These are phyloP conservation scores for Liquidambar formosana DNA, from an alignment of 164 flowering plant genomes.

Conservation along the genomic window DNA sequence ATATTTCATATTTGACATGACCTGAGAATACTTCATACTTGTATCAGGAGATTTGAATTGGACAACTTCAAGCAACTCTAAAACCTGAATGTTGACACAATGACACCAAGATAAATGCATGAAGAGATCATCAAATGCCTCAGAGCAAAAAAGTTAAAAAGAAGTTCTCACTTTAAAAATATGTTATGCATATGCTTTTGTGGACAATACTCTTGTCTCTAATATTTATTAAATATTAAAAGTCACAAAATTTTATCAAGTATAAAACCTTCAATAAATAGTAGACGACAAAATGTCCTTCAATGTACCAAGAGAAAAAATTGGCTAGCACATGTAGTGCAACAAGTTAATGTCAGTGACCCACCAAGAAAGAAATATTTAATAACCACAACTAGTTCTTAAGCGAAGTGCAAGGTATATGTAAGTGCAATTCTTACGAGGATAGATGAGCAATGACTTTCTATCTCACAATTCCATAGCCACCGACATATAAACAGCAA, in stretches of 20 bases:
- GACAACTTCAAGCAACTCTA: constrained; percentile 86
- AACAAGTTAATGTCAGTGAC: background rate
- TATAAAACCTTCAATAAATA: background rate
- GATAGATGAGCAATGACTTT: background rate
- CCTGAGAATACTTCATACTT: constrained; percentile 57
- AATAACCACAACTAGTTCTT: background rate
- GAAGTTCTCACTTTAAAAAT: background rate
- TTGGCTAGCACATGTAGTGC: background rate
- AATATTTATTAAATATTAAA: background rate
- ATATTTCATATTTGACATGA: constrained; percentile 52
- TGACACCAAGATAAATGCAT: constrained; percentile 1
- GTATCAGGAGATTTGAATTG: constrained; percentile 86
- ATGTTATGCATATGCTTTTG: background rate
- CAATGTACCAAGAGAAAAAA: background rate
- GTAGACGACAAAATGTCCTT: background rate
- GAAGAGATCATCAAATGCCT: background rate
- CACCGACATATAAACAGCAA: background rate
- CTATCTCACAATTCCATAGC: background rate
- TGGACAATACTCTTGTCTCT: background rate
- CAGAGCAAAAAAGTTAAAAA: background rate
- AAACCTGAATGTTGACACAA: constrained; percentile 43
- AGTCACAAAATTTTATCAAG: background rate
- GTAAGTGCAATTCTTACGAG: background rate
- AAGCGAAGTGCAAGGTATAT: background rate
- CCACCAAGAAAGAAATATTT: background rate